Conservation (phyloP, 2,329 filamentous ascomycete genomes). For the Ascosphaera aggregata region DNA sequence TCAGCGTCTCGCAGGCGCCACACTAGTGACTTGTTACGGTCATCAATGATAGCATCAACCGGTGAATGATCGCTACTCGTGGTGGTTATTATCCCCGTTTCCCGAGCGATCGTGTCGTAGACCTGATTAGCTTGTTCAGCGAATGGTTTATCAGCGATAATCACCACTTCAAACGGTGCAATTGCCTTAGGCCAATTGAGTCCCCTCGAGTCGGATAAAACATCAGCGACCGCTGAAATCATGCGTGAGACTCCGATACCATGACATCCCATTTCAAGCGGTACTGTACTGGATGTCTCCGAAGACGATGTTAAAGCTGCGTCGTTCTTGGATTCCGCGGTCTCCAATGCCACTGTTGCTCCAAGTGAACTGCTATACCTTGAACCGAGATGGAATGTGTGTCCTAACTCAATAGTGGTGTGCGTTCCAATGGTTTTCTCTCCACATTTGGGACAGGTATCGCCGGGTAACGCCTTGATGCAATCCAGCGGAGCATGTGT, state of each 20-base stretch:
- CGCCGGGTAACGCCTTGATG: conserved; percentile 40
- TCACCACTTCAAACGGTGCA: conserved; percentile 56
- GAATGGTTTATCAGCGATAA: conserved; percentile 32
- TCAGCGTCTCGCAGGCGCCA: conserved; percentile 90
- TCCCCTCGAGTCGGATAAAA: conserved; percentile 45
- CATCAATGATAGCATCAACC: conserved; percentile 51
- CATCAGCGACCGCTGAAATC: conserved; percentile 63
- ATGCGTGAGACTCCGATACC: conserved; percentile 86
- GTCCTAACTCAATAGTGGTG: conserved; percentile 69
- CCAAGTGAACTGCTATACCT: conserved; percentile 59
- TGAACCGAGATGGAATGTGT: conserved; percentile 85
- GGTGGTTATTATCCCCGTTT: too few species aligned
- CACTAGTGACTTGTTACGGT: conserved; percentile 40
- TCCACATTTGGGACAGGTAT: conserved; percentile 48
- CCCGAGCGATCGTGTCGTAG: conserved; percentile 34
- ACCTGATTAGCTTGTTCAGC: conserved; percentile 30
- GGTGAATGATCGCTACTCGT: too few species aligned
- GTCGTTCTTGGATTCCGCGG: conserved; percentile 3
- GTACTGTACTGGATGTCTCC: conserved; percentile 16
- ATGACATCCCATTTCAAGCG: conserved; percentile 87
- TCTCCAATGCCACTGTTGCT: conserved; percentile 32
- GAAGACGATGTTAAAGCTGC: conserved; percentile 1
- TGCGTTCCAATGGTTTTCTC: conserved; percentile 38
- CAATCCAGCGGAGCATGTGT: conserved; percentile 32
- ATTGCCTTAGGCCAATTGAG: conserved; percentile 75